phyloP scores from a whole-genome alignment of 108 stramenopile genomes.

The Epipyxis sp. region DNA sequence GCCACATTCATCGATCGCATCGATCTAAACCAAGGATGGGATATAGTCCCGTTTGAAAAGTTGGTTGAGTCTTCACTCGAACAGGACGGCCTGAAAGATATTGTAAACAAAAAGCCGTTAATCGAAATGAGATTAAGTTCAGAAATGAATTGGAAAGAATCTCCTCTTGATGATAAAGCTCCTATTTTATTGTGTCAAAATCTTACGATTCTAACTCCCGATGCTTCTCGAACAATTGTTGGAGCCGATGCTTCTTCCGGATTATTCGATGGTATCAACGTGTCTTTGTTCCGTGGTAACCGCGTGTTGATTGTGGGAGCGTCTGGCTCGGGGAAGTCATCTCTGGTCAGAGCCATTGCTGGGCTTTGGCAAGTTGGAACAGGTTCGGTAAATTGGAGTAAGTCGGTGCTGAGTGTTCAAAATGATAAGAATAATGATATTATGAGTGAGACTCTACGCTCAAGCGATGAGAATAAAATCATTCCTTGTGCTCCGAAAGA shows the following conservation, averaged over 20 bases:
- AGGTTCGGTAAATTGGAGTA: conserved; percentile 43
- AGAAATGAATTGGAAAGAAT: too few species aligned
- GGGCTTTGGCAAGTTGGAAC: conserved; percentile 83
- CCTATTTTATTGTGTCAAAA: conserved; percentile 37
- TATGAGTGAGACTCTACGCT: neutral
- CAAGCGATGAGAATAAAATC: conserved; percentile 42
- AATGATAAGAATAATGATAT: too few species aligned
- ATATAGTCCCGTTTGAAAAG: too few species aligned
- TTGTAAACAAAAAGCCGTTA: too few species aligned
- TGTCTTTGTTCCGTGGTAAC: conserved; percentile 59
- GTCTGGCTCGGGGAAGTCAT: conserved; percentile 76
- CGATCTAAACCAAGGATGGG: too few species aligned
- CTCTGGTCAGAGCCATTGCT: conserved; percentile 78
- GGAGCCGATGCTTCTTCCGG: conserved; percentile 42
- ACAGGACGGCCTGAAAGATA: too few species aligned
- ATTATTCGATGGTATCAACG: conserved; percentile 25
- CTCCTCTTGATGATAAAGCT: too few species aligned
- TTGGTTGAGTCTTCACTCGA: too few species aligned
- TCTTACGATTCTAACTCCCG: conserved; percentile 71
- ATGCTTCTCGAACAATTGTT: conserved; percentile 66
- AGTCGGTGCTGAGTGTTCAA: too few species aligned
- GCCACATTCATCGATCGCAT: conserved; percentile 71
- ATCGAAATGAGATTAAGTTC: too few species aligned
- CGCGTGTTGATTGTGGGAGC: conserved; percentile 83
- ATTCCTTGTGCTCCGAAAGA: conserved; percentile 67